Base-by-base conservation (phyloP, 1,139 yeast species). In the Diutina rugosa region DNA sequence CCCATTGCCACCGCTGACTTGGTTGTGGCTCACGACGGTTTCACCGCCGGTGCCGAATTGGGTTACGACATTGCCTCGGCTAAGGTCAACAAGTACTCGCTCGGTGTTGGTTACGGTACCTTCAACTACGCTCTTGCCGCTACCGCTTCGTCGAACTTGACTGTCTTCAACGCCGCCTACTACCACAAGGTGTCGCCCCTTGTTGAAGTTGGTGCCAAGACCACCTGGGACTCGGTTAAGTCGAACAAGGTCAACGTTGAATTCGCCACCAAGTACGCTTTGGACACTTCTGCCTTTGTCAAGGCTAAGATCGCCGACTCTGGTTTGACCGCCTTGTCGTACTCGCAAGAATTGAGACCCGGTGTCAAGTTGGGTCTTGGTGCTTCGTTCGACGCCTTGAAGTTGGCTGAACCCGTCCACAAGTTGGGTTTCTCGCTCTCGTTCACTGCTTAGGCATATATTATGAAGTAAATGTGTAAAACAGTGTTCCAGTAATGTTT, bases 351-450 rank as follows among this genome's bases (percentile, higher is more conserved):
- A 67, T 84, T 93, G 75, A 89, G 95, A 80, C 96, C 96, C 61
- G 98, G 98, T 75, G 97, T 95, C 68, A 90, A 88, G 71, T 81
- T 93, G 69, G 99, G 99, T 73, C 83, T 95, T 65, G 99, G 99
- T 81, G 87, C 96, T 69, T 90, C 96, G 64, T 87, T 95, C 75
- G 97, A 93, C 74, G 95, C 97, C 66, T 84, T 90, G 77, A 89
- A 93, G 78, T 83, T 93, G 72, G 86, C 90, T 72, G 97, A 91
- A 81, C 90, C 97, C 64, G 97, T 95, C 69, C 99, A 93, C 85
- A 91, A 95, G 85, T 81, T 93, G 69, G 99, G 99, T 76, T 81
- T 89, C 80, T 89, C 96, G 60, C 82, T 93, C 74, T 82, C 96
- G 64, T 91, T 91, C 79, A 78, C 93, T 67, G 95, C 96, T 72